Conservation (phyloP, 495 filamentous ascomycete genomes). For the Staphylotrichum longicolle region DNA sequence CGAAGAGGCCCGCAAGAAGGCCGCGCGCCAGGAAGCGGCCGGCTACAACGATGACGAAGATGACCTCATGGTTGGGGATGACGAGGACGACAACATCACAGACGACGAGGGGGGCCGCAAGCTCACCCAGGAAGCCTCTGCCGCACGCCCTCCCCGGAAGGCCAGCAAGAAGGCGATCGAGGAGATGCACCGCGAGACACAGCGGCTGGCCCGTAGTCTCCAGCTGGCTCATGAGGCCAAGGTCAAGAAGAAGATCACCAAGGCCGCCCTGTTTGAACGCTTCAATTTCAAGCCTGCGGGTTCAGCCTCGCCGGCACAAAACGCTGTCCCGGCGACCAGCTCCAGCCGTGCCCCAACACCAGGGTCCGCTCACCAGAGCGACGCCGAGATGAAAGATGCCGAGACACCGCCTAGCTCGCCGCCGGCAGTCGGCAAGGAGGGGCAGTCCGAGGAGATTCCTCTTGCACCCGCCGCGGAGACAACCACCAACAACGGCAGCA, state of each 20-base stretch:
- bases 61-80: conserved; percentile 30
- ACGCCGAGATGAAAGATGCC: conserved; percentile 44
- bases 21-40: conserved; percentile 41
- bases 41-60: conserved; percentile 38
- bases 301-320: conserved; percentile 32
- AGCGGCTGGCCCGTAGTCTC: conserved; percentile 83
- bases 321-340: conserved; percentile 29
- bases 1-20: conserved; percentile 48
- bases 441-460: conserved; percentile 11
- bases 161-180: conserved; percentile 96
- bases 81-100: conserved; percentile 51
- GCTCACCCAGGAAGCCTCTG: conserved; percentile 54
- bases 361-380: conserved; percentile 39
- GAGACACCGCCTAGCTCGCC: conserved; percentile 57
- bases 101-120: conserved; percentile 57
- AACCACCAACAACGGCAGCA: conserved; percentile 8
- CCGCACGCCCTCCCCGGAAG: conserved; percentile 67
- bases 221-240: conserved; percentile 87
- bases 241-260: conserved; percentile 89
- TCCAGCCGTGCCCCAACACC: conserved; percentile 44
- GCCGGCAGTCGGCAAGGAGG: conserved; percentile 28
- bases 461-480: neutral
- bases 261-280: conserved; percentile 75
- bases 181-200: conserved; percentile 90
- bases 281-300: conserved; percentile 65